These are phyloP conservation scores for Beauveria bassiana DNA, from an alignment of 2,329 filamentous ascomycete genomes.

Conservation along the genomic window DNA sequence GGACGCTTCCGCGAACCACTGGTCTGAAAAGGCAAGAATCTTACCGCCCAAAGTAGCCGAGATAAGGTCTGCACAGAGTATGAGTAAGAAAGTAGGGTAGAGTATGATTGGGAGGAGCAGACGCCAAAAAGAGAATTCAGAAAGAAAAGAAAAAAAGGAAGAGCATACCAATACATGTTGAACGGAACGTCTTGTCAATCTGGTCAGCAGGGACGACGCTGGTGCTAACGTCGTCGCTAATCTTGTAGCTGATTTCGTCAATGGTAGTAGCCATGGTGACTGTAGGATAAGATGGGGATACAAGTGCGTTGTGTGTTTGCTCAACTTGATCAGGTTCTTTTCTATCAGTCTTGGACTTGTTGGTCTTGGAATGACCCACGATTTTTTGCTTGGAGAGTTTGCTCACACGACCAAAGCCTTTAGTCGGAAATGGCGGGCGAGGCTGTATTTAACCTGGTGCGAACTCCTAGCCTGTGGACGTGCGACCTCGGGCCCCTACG, in stretches of 20 bases:
- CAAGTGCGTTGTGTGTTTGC: neutral
- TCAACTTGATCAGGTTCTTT: neutral
- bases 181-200: constrained; percentile 55
- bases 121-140: no score
- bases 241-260: constrained; percentile 45
- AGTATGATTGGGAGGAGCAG: neutral
- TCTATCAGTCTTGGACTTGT: neutral
- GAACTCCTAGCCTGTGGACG: neutral
- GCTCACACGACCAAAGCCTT: neutral
- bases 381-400: neutral
- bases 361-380: neutral
- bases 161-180: constrained; percentile 51
- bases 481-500: constrained; percentile 11
- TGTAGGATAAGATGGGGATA: neutral
- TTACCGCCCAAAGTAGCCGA: constrained; percentile 55
- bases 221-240: constrained; percentile 43
- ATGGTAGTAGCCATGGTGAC: constrained; percentile 27
- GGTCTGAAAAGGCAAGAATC: constrained; percentile 57
- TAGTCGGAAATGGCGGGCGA: neutral
- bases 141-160: neutral
- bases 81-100: neutral
- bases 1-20: constrained; percentile 60
- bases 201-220: constrained; percentile 41
- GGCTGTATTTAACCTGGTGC: constrained; percentile 6
- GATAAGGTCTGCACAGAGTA: constrained; percentile 44